Base-by-base conservation (phyloP, 2,329 filamentous ascomycete species). In the Helminthosporium solani region DNA sequence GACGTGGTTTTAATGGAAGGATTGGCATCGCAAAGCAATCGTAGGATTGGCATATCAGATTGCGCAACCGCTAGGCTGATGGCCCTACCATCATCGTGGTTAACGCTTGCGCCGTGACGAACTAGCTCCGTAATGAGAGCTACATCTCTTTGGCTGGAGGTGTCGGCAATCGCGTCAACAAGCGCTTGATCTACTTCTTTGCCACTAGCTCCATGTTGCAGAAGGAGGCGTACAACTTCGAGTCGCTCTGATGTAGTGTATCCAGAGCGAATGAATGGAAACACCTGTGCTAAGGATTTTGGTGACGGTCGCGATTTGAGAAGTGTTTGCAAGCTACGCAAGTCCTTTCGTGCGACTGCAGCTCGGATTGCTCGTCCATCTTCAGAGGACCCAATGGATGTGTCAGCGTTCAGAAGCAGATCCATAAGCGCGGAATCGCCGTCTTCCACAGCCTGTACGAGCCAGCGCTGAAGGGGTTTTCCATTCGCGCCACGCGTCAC, bases 361-460 rank as follows among this genome's bases (percentile, higher is more conserved):
- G 50, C 49, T 14, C 60, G 54, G 2, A 67, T 43, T 18, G 62
- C 55, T 21, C 46, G 46, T 15, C 51, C 46, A 19, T 57, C 48
- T 3, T 48, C 53, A 11, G 58, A 53, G 7, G 53, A n/a, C n/a
- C n/a, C 53, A 14, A 66, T 49, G 8, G 60, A 50, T 4, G 56
- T 55, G 12, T 64, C 63, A 16, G 61, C 58, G 19, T 53, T 50
- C 7, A 70, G 53, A 34, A 70, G 47, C 8, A 68, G 44, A 27
- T 63, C 60, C 33, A 64, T 49, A 28, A 68, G 39, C n/a, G 45
- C 25, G 2, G 49, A 40, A 27, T 70, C 66, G 21, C 55, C 53
- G 28, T 68, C 63, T 44, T 67, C 58, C 1, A 63, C 60, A 8
- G 63, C 59, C 16, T 56, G 49, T 16, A 58, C 55, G 14, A 70